Conservation (phyloP, 345 rosid species). For the Citrus sinensis region DVS_A1.0 CM039169.1:4428501-4429000, state of each 20-base stretch:
- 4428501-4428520: conserved; percentile 58
- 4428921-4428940: not conserved
- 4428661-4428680: conserved; percentile 6
- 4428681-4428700: conserved; percentile 75
- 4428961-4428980: conserved; percentile 33
- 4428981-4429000: conserved; percentile 44
- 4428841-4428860: not conserved
- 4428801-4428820: conserved; percentile 48
- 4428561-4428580: conserved; percentile 47
- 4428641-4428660: conserved; percentile 11
- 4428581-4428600: conserved; percentile 37
- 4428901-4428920: not conserved
- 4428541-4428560: conserved; percentile 47
- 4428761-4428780: conserved; percentile 53
- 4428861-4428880: not conserved
- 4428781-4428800: conserved; percentile 44
- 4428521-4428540: conserved; percentile 36
- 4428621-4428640: not conserved
- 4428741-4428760: conserved; percentile 49
- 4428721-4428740: conserved; percentile 40
- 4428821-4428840: conserved; percentile 39
- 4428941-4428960: conserved; percentile 48
- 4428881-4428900: not conserved
- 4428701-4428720: conserved; percentile 69
- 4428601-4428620: not conserved